Percentiles rank a stretch among this genome's conserved stretches.
These are phyloP conservation scores for Aspergillus sp. DNA, from an alignment of 2,329 filamentous ascomycete genomes.

Conservation along the genomic window DNA sequence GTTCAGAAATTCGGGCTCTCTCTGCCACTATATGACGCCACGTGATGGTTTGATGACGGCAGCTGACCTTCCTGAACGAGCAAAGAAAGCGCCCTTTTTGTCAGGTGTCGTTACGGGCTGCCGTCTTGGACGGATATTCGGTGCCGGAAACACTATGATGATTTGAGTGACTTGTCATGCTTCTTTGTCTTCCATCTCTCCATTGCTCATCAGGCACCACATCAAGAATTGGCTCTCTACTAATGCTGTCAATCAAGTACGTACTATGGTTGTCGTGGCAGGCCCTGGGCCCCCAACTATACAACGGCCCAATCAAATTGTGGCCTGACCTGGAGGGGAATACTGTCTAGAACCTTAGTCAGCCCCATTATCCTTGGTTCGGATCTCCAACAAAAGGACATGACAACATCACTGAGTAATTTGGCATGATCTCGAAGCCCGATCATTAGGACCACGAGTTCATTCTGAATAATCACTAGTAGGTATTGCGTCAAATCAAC, in stretches of 20 bases:
- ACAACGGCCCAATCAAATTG: constrained; percentile 10
- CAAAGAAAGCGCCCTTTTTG: constrained; percentile 12
- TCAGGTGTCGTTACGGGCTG: constrained; percentile 8
- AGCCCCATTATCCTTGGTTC: constrained; percentile 9
- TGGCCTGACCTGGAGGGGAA: background rate
- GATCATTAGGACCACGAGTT: constrained; percentile 1
- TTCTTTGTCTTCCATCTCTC: too few species aligned
- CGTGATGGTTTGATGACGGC: constrained; percentile 32
- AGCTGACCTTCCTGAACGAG: constrained; percentile 23
- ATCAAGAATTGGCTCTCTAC: background rate
- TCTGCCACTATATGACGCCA: constrained; percentile 27
- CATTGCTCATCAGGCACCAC: too few species aligned
- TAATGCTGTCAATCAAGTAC: background rate
- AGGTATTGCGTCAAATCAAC: constrained; percentile 5
- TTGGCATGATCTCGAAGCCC: background rate
- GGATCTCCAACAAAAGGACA: constrained; percentile 3
- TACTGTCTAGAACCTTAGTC: constrained; percentile 17
- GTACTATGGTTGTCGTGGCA: background rate
- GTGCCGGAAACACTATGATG: background rate
- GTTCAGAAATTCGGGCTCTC: constrained; percentile 9
- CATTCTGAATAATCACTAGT: background rate
- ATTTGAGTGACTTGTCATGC: too few species aligned
- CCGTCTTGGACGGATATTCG: background rate
- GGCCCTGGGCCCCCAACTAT: constrained; percentile 13
- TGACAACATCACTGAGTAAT: constrained; percentile 12